Conservation (phyloP, 2,329 filamentous ascomycete species). For the Pestalotiopsis sp. region DNA sequence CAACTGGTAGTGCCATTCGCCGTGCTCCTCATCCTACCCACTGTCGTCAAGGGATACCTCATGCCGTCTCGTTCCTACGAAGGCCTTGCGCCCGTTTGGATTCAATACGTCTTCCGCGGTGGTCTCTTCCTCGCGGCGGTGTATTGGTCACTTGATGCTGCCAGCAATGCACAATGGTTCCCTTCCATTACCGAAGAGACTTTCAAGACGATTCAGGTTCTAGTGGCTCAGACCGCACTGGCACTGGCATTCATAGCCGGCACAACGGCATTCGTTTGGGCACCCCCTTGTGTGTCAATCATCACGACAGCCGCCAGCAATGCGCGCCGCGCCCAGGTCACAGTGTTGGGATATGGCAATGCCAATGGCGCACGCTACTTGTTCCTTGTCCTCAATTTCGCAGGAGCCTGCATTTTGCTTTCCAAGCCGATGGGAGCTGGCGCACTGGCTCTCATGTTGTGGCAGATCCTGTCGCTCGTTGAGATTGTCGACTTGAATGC, state of each 20-base stretch:
- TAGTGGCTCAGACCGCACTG: slow-evolving; percentile 78
- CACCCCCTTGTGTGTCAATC: slow-evolving; percentile 81
- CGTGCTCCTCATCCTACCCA: slow-evolving; percentile 72
- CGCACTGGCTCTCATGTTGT: slow-evolving; percentile 77
- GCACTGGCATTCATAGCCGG: slow-evolving; percentile 82
- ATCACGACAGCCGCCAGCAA: slow-evolving; percentile 48
- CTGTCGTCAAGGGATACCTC: slow-evolving; percentile 79
- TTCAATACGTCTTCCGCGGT: slow-evolving; percentile 76
- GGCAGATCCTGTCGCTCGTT: slow-evolving; percentile 83
- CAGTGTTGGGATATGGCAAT: slow-evolving; percentile 89
- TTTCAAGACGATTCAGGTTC: slow-evolving; percentile 74
- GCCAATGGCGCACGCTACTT: slow-evolving; percentile 91
- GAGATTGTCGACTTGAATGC: slow-evolving; percentile 64
- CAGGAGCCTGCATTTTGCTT: slow-evolving; percentile 75
- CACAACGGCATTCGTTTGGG: slow-evolving; percentile 81
- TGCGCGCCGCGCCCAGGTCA: slow-evolving; percentile 58
- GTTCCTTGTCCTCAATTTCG: slow-evolving; percentile 77
- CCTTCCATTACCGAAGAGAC: slow-evolving; percentile 56
- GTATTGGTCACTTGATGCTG: slow-evolving; percentile 89
- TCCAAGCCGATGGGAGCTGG: slow-evolving; percentile 95
- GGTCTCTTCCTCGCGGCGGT: slow-evolving; percentile 74
- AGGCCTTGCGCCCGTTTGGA: slow-evolving; percentile 82
- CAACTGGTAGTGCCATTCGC: slow-evolving; percentile 79
- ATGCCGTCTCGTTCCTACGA: slow-evolving; percentile 83
- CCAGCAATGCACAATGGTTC: slow-evolving; percentile 84